phyloP scores from a whole-genome alignment of 140 eudicot genomes.

The Stevia rebaudiana region DNA sequence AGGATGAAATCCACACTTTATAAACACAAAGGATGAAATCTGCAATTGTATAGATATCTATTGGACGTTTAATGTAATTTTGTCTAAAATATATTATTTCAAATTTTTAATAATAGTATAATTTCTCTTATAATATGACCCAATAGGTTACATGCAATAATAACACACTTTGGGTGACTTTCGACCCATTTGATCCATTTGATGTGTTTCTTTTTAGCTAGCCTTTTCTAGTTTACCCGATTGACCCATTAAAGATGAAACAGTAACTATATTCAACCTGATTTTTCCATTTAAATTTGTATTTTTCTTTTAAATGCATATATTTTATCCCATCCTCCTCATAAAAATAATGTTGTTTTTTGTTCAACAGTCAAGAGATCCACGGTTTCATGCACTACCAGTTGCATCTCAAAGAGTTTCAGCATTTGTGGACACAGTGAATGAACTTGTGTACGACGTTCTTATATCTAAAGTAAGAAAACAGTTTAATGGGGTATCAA shows the following conservation, averaged over 20 bases:
- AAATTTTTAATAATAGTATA: neutral
- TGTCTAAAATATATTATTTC: neutral
- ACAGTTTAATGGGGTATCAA: slow-evolving; percentile 65
- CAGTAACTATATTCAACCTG: neutral
- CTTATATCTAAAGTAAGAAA: slow-evolving; percentile 89
- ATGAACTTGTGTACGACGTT: slow-evolving; percentile 93
- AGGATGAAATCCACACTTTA: no score
- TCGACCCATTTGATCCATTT: neutral
- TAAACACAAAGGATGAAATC: no score
- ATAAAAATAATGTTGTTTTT: slow-evolving; percentile 7
- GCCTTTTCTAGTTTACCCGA: neutral
- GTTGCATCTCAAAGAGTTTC: slow-evolving; percentile 81
- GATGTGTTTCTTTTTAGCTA: neutral
- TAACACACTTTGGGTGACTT: neutral
- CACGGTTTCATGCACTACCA: slow-evolving; percentile 98
- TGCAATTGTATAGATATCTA: no score
- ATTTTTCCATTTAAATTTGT: neutral
- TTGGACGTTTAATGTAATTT: no score
- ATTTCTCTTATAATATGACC: neutral
- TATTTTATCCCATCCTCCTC: slow-evolving; percentile 4
- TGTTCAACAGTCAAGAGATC: slow-evolving; percentile 74
- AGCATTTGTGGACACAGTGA: slow-evolving; percentile 91
- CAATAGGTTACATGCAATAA: neutral
- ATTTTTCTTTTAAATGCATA: neutral
- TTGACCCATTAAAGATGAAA: neutral